Conservation (phyloP, 176 grass and related monocot genomes). For the Juncus inflexus region DNA sequence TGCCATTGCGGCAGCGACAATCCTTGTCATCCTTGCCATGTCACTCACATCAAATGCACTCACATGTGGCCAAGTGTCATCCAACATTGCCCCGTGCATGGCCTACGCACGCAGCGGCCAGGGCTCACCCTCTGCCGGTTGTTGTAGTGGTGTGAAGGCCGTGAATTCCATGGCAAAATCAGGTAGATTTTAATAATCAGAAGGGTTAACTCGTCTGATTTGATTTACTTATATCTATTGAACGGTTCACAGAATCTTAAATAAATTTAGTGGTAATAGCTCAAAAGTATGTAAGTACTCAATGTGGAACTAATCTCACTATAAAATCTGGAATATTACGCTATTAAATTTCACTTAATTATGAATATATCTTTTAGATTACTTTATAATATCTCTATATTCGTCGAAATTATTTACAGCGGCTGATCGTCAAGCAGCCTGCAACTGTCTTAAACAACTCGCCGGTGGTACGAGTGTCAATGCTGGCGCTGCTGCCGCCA, state of each 20-base stretch:
- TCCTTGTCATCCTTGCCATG: not conserved
- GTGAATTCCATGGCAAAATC: not conserved
- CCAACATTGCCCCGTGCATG: not conserved
- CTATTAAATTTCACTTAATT: too few relatives aligned
- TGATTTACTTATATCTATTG: too few relatives aligned
- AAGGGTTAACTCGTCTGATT: too few relatives aligned
- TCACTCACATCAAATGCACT: not conserved
- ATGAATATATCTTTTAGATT: too few relatives aligned
- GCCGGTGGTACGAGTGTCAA: conserved; percentile 10
- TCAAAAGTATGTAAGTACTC: too few relatives aligned
- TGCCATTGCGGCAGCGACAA: not conserved
- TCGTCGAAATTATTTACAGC: too few relatives aligned
- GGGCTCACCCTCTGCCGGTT: not conserved
- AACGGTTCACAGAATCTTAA: too few relatives aligned
- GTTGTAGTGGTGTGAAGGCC: not conserved
- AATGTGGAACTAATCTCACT: too few relatives aligned
- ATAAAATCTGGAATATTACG: too few relatives aligned
- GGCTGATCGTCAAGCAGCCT: conserved; percentile 30
- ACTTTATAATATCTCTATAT: too few relatives aligned
- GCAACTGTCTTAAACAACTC: conserved; percentile 39
- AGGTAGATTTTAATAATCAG: too few relatives aligned
- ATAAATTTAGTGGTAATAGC: too few relatives aligned
- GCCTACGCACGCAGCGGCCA: not conserved
- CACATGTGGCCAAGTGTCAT: not conserved
- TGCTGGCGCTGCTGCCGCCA: conserved; percentile 14